Percentiles rank a stretch among this genome's conserved stretches.
Evolutionary conservation across 768 basidiomycete species (phyloP).

Genomic region (Jaapia argillacea): DNA sequence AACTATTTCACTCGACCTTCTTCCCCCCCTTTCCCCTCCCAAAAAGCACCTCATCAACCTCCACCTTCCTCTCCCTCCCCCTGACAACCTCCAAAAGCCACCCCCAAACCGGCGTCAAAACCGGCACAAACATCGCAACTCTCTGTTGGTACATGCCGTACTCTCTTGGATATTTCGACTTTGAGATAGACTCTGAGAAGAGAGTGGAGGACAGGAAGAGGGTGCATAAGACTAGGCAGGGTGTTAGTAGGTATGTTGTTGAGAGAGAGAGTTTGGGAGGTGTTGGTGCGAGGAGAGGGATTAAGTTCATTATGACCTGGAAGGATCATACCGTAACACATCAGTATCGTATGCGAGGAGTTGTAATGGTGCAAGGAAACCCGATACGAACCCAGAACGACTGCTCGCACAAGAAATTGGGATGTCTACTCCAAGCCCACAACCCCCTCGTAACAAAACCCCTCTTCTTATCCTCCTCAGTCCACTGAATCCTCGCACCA

Average conservation of each 20-base stretch:
- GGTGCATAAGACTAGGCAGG: slow-evolving; percentile 49
- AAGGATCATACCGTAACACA: slow-evolving; percentile 1
- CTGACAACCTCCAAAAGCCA: slow-evolving; percentile 20
- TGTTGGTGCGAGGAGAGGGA: slow-evolving; percentile 46
- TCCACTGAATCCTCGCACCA: slow-evolving; percentile 58
- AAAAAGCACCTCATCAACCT: slow-evolving; percentile 33
- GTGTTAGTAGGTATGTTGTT: slow-evolving; percentile 31
- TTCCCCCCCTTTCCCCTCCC: slow-evolving; percentile 21
- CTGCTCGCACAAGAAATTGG: slow-evolving; percentile 91
- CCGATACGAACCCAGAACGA: slow-evolving; percentile 59
- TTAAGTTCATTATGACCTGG: slow-evolving; percentile 59
- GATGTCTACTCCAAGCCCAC: slow-evolving; percentile 84
- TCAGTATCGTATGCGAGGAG: neutral
- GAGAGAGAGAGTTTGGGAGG: slow-evolving; percentile 17
- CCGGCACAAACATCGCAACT: slow-evolving; percentile 71
- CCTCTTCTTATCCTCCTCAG: slow-evolving; percentile 54
- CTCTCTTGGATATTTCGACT: slow-evolving; percentile 56
- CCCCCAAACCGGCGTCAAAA: slow-evolving; percentile 35
- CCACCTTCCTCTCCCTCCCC: slow-evolving; percentile 22
- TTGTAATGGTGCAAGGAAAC: neutral
- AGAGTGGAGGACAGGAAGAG: slow-evolving; percentile 73
- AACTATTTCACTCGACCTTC: slow-evolving; percentile 13
- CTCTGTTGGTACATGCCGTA: slow-evolving; percentile 69
- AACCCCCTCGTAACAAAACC: slow-evolving; percentile 83
- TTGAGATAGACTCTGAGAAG: slow-evolving; percentile 76